phyloP scores from a whole-genome alignment of 176 grass and related monocot genomes.

The Eleusine indica region DNA sequence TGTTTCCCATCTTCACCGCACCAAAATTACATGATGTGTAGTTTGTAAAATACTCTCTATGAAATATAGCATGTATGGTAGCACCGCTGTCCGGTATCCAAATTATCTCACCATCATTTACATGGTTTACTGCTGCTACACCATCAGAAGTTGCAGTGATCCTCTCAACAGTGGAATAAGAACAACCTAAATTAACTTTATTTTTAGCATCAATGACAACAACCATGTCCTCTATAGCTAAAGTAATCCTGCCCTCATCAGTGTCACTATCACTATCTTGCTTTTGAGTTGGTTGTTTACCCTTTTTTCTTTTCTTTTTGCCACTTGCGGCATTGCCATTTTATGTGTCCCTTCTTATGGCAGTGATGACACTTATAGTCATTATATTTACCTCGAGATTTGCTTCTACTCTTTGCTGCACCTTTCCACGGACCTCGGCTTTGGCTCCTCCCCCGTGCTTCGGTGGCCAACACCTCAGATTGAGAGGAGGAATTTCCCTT shows the following conservation, averaged over 20 bases:
- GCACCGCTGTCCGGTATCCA: too few relatives aligned
- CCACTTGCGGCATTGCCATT: neutral
- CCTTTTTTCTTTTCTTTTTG: neutral
- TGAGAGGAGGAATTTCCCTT: neutral
- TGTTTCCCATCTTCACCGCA: too few relatives aligned
- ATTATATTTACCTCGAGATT: neutral
- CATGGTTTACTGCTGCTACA: neutral
- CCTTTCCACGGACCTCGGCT: neutral
- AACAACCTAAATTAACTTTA: neutral
- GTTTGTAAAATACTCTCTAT: too few relatives aligned
- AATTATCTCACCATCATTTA: too few relatives aligned
- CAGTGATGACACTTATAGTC: neutral
- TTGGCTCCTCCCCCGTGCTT: neutral
- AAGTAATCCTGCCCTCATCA: neutral
- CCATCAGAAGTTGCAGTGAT: neutral
- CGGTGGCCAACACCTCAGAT: neutral
- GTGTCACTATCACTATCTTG: neutral
- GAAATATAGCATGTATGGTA: too few relatives aligned
- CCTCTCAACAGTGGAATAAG: neutral
- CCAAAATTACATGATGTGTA: too few relatives aligned
- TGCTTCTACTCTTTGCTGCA: neutral
- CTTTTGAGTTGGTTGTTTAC: neutral
- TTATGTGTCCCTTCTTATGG: neutral
- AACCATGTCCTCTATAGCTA: neutral
- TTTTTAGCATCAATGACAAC: neutral